Base-by-base conservation (phyloP, 805 yeast genomes). In the Cyberlindnera japonica region DNA sequence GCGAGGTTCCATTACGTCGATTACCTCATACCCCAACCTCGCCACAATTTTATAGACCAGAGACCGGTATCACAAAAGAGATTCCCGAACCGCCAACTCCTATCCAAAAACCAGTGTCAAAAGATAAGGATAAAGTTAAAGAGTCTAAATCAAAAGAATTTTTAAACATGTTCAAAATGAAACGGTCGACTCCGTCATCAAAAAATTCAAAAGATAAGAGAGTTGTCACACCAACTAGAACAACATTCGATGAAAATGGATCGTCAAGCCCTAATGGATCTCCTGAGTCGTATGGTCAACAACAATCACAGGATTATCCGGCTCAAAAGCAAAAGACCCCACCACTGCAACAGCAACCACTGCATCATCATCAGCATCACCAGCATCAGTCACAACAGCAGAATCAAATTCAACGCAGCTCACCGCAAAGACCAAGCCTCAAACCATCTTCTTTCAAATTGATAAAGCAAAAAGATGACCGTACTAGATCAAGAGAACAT, bases 91-190 rank as follows among this genome's bases (percentile, higher is more conserved):
- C 43, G 6, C 43, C 36, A 7, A 37, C 47, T 3, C 44, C 45
- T 9, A 21, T 33, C 17, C 45, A 38, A 14, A 33, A 35, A 17
- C 12, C 32, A 11, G 40, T 37, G 19, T 35, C 38, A 18, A 43
- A 40, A 20, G 47, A 45, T 19, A 40, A 46, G 25, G 40, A 41
- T 13, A 35, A 40, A 20, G 32, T 41, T 43, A 43, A 43, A 21
- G 42, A 50, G 38, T 48, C 53, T 3, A 54, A 51, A 38, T 50
- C 56, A 3, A 54, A 54, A 32, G 58, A 54, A 7, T 51, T 56
- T 26, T 28, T 56, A 16, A 56, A 49, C 32, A 37, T 54, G 43
- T 56, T 56, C 46, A 54, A 54, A 33, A 54, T 43, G 57, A 54
- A 51, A 30, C 45, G 55, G 26, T 48, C 57, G 3, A 40, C 49